These are phyloP conservation scores for Cyclaneusma minus DNA, from an alignment of 2,329 filamentous ascomycete genomes.

Conservation along the genomic window DNA sequence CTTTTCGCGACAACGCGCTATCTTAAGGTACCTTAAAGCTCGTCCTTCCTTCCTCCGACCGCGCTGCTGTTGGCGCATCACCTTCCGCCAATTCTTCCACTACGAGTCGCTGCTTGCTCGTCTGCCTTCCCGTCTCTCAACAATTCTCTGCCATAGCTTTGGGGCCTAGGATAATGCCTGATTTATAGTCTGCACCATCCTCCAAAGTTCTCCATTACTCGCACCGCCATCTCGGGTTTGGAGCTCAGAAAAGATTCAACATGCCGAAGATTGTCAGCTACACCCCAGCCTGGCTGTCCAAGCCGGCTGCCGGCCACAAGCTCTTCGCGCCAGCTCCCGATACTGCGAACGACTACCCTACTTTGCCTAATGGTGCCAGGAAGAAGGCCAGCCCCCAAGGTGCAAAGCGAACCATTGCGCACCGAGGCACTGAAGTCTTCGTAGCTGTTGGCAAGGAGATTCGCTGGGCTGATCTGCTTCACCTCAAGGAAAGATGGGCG, in stretches of 20 bases:
- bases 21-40: too few species aligned
- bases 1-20: too few species aligned
- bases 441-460: constrained; percentile 80
- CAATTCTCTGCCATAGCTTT: too few species aligned
- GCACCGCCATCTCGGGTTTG: too few species aligned
- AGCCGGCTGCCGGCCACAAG: constrained; percentile 59
- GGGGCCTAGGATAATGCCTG: too few species aligned
- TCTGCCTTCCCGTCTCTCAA: too few species aligned
- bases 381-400: constrained; percentile 27
- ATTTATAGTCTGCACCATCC: too few species aligned
- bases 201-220: too few species aligned
- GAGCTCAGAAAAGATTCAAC: constrained; percentile 14
- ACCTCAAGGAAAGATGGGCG: constrained; percentile 52
- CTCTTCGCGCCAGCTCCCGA: constrained; percentile 48
- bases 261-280: constrained; percentile 84
- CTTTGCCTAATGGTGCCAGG: constrained; percentile 16
- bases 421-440: constrained; percentile 75
- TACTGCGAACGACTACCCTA: constrained; percentile 7
- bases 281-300: constrained; percentile 75
- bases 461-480: constrained; percentile 73
- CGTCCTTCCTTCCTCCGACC: too few species aligned
- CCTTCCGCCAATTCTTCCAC: too few species aligned
- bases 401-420: constrained; percentile 55
- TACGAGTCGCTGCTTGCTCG: too few species aligned
- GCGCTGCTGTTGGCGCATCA: too few species aligned